Base-by-base conservation (phyloP, 306 rosid genomes). In the Fragaria nilgerrensis region DNA sequence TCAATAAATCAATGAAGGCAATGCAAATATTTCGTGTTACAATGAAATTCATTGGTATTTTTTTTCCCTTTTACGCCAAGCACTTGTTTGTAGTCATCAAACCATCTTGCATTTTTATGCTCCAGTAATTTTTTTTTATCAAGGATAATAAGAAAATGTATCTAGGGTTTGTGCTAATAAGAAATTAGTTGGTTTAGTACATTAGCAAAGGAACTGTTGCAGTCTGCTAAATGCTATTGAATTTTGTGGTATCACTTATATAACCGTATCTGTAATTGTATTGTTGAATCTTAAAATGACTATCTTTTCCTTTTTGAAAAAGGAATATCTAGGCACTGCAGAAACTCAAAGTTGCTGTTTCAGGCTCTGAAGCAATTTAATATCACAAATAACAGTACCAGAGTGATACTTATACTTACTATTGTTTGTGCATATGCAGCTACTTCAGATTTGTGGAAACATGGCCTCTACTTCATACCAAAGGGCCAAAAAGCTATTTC, bases 1-100 rank as follows among this genome's bases (percentile, higher is more conserved):
- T 95, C 58, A 88, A 66, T 74, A 83, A 68, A 71, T 88, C 97
- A 15, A 90, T 92, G 98, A 87, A 82, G 78, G 74, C 88, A 62
- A 72, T 85, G 77, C 90, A 92, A 83, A 90, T 95, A 79, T 69
- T 95, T 76, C 93, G 93, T 45, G 73, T 90, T 75, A 83, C 88
- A 27, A 55, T 89, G 73, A 88, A 77, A 86, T 92, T 89, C 81
- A 84, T 95, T 63, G 97, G 98, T 90, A 92, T 5, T 64, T 44
- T 64, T 44, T 61, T n/a, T 66, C 53, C 59, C 36, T 70, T 56
- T 61, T 15, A 53, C 72, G 22, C 36, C 17, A 56, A 39, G 14
- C 2, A 41, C 22, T 73, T 39, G 17, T 19, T 73, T 73, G 23
- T 36, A 36, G 49, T 36, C 32, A 13, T 53, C 50, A 6, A 36